Base-by-base conservation (phyloP, 148 eudicot species). In the Nepenthes mirabilis region DNA sequence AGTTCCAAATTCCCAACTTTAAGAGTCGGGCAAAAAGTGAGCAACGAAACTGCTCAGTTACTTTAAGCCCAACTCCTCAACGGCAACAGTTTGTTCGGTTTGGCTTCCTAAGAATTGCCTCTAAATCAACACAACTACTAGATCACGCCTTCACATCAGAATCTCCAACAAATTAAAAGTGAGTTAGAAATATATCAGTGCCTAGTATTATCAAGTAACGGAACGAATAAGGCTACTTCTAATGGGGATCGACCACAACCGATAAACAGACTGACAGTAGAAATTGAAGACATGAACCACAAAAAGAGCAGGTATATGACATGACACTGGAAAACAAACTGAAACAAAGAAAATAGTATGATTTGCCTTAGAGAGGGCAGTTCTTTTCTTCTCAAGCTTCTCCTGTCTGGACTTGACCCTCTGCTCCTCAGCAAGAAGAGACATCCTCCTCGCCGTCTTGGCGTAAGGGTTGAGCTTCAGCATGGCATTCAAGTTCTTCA, bases 401-500 rank as follows among this genome's bases (percentile, higher is more conserved):
- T 77, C 82, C 51, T 74, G 65, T 83, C 81, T 81, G 5, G 83
- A 74, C 72, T 72, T 85, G 9, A 62, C 63, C 11, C 95, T 73
- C 68, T 83, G 83, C 1, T 82, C 77, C 80, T 83, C 95, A 56
- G 90, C 90, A 74, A 87, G 62, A 23, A 87, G 69, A 2, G 95
- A 37, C 87, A 82, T 82, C 74, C 95, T 73, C 82, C 66, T 77
- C 0, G 90, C 87, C 57, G 87, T 72, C 83, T 84, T 87, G 0
- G 95, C 95, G 78, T 83, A 87, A 0, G 95, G 90, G 69, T 87
- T 87, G 9, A 87, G 71, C 79, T 73, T 87, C 69, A 87, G 47
- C 84, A 86, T 71, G 2, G 76, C 76, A 57, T 87, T 83, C 59
- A 84, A 57, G 52, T 88, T 88, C 86, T 88, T 88, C 76, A 88